Evolutionary conservation across 139 green algal species (phyloP).

Genomic region (Chlorella ohadii): DNA sequence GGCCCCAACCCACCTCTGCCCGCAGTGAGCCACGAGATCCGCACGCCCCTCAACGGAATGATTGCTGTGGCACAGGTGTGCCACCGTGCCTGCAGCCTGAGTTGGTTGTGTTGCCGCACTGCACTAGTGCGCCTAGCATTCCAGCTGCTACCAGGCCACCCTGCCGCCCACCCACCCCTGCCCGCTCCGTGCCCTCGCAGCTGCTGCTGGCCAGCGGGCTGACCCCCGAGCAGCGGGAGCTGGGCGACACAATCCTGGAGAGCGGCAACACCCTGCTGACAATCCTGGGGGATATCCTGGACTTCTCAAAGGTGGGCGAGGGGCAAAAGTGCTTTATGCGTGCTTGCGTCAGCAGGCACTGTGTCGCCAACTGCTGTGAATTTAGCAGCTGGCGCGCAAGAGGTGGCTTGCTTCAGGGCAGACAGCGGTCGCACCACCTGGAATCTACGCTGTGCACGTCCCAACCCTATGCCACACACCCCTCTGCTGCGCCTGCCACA

Average conservation of each 20-base stretch:
- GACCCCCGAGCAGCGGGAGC: constrained; percentile 65
- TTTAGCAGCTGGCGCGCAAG: too few relatives aligned
- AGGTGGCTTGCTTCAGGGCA: too few relatives aligned
- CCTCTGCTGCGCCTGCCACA: not conserved
- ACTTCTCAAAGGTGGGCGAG: constrained; percentile 55
- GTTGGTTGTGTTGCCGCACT: not conserved
- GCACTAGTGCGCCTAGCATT: too few relatives aligned
- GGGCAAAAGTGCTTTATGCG: not conserved
- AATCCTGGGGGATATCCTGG: constrained; percentile 67
- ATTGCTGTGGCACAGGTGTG: constrained; percentile 54
- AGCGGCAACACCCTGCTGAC: constrained; percentile 62
- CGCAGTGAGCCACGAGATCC: constrained; percentile 72
- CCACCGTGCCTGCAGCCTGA: not conserved
- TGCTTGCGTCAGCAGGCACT: too few relatives aligned
- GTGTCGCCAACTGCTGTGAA: too few relatives aligned
- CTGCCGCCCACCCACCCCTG: not conserved
- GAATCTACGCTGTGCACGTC: too few relatives aligned
- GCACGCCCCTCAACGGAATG: constrained; percentile 77
- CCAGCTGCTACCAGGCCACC: not conserved
- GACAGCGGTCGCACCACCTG: too few relatives aligned
- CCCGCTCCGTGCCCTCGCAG: constrained; percentile 25
- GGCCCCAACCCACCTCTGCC: too few relatives aligned
- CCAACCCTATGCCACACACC: too few relatives aligned
- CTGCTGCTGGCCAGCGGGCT: constrained; percentile 61
- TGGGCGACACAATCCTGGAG: constrained; percentile 57